Evolutionary conservation across 2,329 filamentous ascomycete species (phyloP), one percentile per base, ranked within the genome.

Genomic region (Didymella arachidicola): DNA sequence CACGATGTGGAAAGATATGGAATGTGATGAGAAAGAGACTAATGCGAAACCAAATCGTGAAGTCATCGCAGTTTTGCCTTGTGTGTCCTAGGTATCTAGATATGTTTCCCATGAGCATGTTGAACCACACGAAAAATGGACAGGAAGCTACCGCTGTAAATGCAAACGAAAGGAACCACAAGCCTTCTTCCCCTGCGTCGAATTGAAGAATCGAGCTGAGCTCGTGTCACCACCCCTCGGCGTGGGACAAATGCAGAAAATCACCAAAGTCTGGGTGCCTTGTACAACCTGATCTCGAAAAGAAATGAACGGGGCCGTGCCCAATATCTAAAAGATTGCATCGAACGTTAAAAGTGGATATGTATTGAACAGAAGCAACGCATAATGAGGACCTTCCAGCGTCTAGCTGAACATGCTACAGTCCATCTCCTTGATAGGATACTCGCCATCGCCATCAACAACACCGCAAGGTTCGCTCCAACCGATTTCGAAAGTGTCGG

Each of bases 381-480:
- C 43, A 34, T 27, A 39, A 25, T 14, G 36, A 34, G 25, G 30
- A 16, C 14, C 27, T 45, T 36, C 43, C 45, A 51, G 55, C 49
- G 32, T 49, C 50, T 59, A 64, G 45, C 60, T 61, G 27, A 66
- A 71, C 70, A 72, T 63, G 47, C 64, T 68, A 54, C 73, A 75
- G 43, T 50, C 64, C 19, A 80, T 79, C 29, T 75, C 60, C 55
- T 75, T 72, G 26, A 83, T 71, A n/a, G 75, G 68, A 63, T 82
- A 82, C 51, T 72, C 75, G 22, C 78, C 79, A 66, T 81, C 79
- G 8, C 80, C 80, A 18, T 67, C 50, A 3, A 80, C 73, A 16
- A 82, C 76, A 59, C 68, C 68, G 34, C 68, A 71, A 26, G 55
- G 56, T 18, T 69, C 67, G 51, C 80, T 77, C 39, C 78, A 77